A percentile compares a stretch with the other conserved stretches of the same genome.
These are phyloP conservation scores for Talaromyces sp. DNA, from an alignment of 2,329 filamentous ascomycete genomes.

Conservation along the genomic window DNA sequence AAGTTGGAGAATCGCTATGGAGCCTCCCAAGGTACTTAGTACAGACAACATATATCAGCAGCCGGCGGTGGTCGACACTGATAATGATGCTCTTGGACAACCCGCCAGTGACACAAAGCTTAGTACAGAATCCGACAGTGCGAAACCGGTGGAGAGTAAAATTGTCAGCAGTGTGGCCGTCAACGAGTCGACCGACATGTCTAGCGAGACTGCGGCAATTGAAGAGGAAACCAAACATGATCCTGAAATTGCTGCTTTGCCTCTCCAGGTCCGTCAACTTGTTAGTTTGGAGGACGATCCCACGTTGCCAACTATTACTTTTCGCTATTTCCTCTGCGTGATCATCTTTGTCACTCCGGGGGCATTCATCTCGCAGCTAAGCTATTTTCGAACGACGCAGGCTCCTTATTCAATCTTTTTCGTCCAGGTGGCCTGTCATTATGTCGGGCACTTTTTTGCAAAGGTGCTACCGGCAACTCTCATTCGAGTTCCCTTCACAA, in stretches of 20 bases:
- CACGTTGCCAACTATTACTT: slow-evolving; percentile 51
- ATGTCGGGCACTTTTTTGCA: slow-evolving; percentile 48
- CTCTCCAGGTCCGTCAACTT: slow-evolving; percentile 50
- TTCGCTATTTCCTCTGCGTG: slow-evolving; percentile 53
- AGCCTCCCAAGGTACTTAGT: background rate
- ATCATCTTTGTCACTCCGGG: slow-evolving; percentile 52
- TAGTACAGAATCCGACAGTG: too few relatives aligned
- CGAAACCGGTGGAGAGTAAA: background rate
- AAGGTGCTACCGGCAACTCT: slow-evolving; percentile 44
- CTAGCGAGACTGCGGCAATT: slow-evolving; percentile 16
- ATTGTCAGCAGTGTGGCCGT: background rate
- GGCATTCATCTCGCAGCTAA: slow-evolving; percentile 53
- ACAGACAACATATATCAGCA: background rate
- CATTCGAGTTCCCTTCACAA: slow-evolving; percentile 43
- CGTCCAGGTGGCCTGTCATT: slow-evolving; percentile 54
- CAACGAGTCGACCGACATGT: background rate
- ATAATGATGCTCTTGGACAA: background rate
- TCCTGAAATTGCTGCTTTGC: slow-evolving; percentile 48
- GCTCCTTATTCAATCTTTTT: slow-evolving; percentile 58
- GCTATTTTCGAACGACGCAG: slow-evolving; percentile 51
- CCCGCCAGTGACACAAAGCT: background rate
- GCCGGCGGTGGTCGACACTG: background rate
- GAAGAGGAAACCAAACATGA: slow-evolving; percentile 38
- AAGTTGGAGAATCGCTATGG: background rate
- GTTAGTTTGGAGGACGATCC: slow-evolving; percentile 55